phyloP scores from a whole-genome alignment of 345 rosid genomes.

The Aurinia saxatilis region DNA sequence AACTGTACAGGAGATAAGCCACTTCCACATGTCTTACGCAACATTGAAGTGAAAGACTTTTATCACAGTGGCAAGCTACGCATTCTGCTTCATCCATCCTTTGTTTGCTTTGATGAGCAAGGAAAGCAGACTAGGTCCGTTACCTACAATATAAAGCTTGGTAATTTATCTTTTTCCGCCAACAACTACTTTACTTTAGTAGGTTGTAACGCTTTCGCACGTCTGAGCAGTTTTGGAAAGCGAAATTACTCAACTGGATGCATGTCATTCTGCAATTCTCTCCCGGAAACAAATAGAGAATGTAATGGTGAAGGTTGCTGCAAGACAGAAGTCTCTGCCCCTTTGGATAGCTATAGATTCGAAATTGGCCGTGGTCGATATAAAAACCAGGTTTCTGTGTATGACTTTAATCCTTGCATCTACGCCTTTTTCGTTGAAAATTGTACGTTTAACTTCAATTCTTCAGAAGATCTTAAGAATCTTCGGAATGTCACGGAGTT shows the following conservation, averaged over 20 bases:
- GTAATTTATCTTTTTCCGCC: neutral
- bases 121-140: neutral
- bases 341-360: neutral
- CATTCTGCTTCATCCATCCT: neutral
- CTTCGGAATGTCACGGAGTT: neutral
- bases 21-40: neutral
- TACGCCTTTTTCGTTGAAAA: conserved; percentile 5
- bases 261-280: neutral
- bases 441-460: neutral
- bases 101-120: neutral
- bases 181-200: conserved; percentile 26
- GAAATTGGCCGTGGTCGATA: neutral
- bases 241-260: neutral
- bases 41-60: neutral
- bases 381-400: neutral
- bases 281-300: neutral
- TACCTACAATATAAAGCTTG: neutral
- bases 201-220: conserved; percentile 25
- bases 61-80: neutral
- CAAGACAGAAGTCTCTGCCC: neutral
- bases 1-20: neutral
- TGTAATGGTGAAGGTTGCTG: conserved; percentile 14
- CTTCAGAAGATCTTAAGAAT: neutral
- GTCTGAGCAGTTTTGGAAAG: neutral
- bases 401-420: neutral